Evolutionary conservation across 441 rosid species (phyloP).

Genomic region (Mallotus japonicus): DNA sequence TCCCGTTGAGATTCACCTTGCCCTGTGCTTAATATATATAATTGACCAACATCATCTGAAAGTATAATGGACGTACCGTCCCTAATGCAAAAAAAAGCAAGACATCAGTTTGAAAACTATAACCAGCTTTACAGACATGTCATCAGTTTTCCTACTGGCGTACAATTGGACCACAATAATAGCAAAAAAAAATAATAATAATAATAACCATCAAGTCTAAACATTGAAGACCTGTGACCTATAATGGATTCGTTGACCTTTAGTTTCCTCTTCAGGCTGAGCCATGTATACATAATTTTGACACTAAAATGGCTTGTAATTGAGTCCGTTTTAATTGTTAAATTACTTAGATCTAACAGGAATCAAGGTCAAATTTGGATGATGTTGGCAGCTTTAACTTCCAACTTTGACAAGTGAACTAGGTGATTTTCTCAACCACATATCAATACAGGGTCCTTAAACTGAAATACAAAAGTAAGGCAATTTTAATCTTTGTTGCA

Average conservation of each 20-base stretch:
- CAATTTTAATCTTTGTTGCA: neutral
- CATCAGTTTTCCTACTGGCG: neutral
- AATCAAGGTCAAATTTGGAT: neutral
- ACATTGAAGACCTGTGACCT: neutral
- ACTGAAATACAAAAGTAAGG: neutral
- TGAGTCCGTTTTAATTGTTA: neutral
- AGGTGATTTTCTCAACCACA: too few relatives aligned
- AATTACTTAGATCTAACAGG: neutral
- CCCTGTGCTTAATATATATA: conserved; percentile 87
- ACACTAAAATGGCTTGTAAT: neutral
- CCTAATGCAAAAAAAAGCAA: conserved; percentile 41
- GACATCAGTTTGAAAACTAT: conserved; percentile 13
- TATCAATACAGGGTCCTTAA: neutral
- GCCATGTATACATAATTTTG: neutral
- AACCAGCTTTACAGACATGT: neutral
- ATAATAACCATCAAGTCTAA: neutral
- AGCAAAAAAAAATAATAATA: neutral
- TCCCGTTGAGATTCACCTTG: conserved; percentile 98
- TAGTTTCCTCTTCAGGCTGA: neutral
- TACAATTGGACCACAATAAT: neutral
- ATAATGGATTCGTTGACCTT: neutral
- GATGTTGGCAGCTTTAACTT: neutral
- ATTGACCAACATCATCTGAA: conserved; percentile 99
- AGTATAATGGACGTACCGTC: conserved; percentile 98
- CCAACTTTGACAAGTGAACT: too few relatives aligned